Evolutionary conservation across 2,329 filamentous ascomycete genomes (phyloP), one percentile per base, ranked within the genome.

Genomic region (Venturia asperata): DNA sequence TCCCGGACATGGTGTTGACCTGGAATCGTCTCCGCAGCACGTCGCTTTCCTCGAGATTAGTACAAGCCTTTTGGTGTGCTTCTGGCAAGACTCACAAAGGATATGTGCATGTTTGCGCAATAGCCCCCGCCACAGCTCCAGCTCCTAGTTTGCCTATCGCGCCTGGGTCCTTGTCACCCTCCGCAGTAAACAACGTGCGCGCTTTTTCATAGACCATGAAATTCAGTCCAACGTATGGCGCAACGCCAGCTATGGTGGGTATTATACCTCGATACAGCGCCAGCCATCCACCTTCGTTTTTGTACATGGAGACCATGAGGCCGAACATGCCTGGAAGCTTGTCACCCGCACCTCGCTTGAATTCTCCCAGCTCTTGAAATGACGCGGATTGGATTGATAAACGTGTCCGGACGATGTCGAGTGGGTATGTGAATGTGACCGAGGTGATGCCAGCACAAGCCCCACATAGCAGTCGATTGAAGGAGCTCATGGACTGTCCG

Each of bases 201-300:
- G 92, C 88, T 61, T 88, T 88, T 76, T 99, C 94, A 77, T 99
- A 99, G 6, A 91, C 91, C 92, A 97, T 97, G 76, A 99, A 99
- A 76, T 99, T 99, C 64, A 99, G 81, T 47, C 94, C 94, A 67
- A 99, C 89, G 75, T 97, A 97, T 70, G 94, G 94, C 49, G 94
- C 94, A 42, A 99, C 94, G 62, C 94, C 94, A 49, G 93, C 91
- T 43, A 99, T 87, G 0, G 94, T 99, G 2, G 94, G 94, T 63
- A 97, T 77, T 68, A 99, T 96, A 65, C 94, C 94, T 67, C 94
- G 86, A 75, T 99, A 99, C n/a, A 99, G 81, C 3, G 93, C 93
- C 64, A 81, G 72, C 62, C 94, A 71, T 13, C 94, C 94, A 42
- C 94, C 94, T 78, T 99, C 94, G 4, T 86, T 91, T 75, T 85